Percentiles rank a stretch among this genome's conserved stretches.
These are phyloP conservation scores for Arthrobotrys musiformis DNA, from an alignment of 2,329 filamentous ascomycete genomes.

Conservation along the genomic window DNA sequence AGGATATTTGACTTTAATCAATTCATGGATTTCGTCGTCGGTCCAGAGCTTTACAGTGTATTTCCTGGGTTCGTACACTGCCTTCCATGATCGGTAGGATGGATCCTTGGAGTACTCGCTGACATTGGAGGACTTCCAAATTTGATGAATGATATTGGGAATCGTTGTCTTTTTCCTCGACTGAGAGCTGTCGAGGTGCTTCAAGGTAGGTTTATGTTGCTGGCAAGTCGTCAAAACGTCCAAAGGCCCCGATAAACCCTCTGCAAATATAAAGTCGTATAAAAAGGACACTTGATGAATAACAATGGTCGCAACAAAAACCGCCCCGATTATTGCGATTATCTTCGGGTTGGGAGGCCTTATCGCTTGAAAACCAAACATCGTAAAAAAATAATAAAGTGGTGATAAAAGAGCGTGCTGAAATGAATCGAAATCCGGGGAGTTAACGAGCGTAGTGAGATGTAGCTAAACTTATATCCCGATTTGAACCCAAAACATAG, in stretches of 20 bases:
- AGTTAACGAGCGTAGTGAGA: too few species aligned
- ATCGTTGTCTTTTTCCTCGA: not conserved
- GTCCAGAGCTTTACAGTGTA: conserved; percentile 58
- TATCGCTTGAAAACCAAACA: not conserved
- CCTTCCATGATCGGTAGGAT: conserved; percentile 26
- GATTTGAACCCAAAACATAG: too few species aligned
- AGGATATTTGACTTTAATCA: conserved; percentile 54
- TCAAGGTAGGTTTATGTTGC: not conserved
- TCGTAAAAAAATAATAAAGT: not conserved
- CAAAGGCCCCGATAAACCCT: conserved; percentile 1
- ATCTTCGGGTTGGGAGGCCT: not conserved
- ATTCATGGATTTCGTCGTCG: conserved; percentile 53
- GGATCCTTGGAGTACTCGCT: conserved; percentile 37
- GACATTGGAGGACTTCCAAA: conserved; percentile 54
- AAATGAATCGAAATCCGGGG: too few species aligned
- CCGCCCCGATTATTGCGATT: not conserved
- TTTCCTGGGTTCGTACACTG: conserved; percentile 28
- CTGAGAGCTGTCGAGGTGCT: not conserved
- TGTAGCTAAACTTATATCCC: too few species aligned
- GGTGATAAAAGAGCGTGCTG: too few species aligned
- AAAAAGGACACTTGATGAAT: conserved; percentile 23
- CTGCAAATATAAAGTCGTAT: not conserved
- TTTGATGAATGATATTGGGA: conserved; percentile 56
- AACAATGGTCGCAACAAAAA: not conserved
- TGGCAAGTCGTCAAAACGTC: conserved; percentile 3